Conservation (phyloP, 106 monocot genomes). For the Dioscorea dumetorum region DNA sequence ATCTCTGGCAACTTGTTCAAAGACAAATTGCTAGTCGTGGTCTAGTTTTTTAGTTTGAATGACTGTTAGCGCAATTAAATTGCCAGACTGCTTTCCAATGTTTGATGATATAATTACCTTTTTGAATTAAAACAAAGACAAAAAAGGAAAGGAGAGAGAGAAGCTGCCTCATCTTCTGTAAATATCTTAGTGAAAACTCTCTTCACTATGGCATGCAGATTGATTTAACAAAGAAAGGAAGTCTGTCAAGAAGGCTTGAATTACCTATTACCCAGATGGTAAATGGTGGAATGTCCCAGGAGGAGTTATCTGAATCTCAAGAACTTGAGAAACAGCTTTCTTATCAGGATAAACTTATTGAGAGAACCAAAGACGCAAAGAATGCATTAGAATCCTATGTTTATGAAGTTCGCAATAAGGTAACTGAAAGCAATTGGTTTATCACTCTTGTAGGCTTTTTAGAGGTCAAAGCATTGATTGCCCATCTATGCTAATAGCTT, state of each 20-base stretch:
- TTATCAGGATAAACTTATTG: slow-evolving; percentile 72
- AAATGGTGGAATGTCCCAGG: slow-evolving; percentile 55
- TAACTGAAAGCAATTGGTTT: slow-evolving; percentile 11
- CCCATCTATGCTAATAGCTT: slow-evolving; percentile 36
- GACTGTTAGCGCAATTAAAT: too few relatives aligned
- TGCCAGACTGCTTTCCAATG: too few relatives aligned
- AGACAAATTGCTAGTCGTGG: too few relatives aligned
- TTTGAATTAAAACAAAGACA: too few relatives aligned
- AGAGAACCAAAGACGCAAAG: slow-evolving; percentile 78
- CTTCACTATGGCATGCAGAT: not conserved
- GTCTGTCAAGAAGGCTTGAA: slow-evolving; percentile 28
- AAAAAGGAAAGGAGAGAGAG: too few relatives aligned
- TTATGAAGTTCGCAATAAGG: slow-evolving; percentile 89
- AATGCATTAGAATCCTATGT: slow-evolving; percentile 83
- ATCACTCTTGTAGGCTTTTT: too few relatives aligned
- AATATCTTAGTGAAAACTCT: not conserved
- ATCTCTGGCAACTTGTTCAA: too few relatives aligned
- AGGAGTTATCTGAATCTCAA: slow-evolving; percentile 39
- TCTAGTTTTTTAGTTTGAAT: too few relatives aligned
- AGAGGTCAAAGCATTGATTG: not conserved
- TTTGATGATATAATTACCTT: too few relatives aligned
- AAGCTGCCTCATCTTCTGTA: not conserved
- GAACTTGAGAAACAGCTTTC: slow-evolving; percentile 50
- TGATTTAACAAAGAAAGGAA: slow-evolving; percentile 21
- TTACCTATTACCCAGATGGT: slow-evolving; percentile 46